A percentile compares a stretch with the other conserved stretches of the same genome.
phyloP scores from a whole-genome alignment of 2,329 filamentous ascomycete genomes.

The Lasiodiplodia theobromae region DNA sequence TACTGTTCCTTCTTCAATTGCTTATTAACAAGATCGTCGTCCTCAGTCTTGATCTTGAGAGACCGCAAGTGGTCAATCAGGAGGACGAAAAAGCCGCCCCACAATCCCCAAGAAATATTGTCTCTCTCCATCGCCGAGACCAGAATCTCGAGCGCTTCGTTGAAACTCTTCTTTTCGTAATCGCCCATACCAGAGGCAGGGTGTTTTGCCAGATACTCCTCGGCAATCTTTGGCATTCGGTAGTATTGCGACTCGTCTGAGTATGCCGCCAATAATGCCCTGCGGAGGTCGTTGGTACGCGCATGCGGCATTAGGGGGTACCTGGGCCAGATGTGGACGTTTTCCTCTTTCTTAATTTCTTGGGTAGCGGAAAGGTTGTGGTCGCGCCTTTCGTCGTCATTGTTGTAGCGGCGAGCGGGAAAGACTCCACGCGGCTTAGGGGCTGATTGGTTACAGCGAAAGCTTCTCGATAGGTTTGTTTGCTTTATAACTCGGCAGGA shows the following conservation, averaged over 20 bases:
- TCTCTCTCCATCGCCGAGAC: neutral
- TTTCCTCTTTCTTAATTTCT: too few relatives aligned
- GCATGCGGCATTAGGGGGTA: constrained; percentile 1
- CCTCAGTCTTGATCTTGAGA: neutral
- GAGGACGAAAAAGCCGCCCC: neutral
- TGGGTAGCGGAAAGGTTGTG: too few relatives aligned
- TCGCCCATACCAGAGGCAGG: neutral
- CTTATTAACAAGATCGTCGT: neutral
- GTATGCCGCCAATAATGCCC: neutral
- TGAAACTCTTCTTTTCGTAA: neutral
- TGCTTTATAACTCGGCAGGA: too few relatives aligned
- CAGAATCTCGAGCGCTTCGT: neutral
- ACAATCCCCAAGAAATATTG: neutral
- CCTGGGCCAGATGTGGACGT: neutral
- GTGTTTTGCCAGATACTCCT: neutral
- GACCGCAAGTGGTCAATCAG: neutral
- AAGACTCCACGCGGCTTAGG: too few relatives aligned
- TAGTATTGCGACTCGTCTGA: neutral
- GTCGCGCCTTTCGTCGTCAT: too few relatives aligned
- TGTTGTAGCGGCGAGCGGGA: too few relatives aligned
- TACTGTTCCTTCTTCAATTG: neutral
- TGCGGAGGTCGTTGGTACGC: neutral
- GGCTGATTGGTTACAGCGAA: neutral
- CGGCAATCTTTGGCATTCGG: neutral
- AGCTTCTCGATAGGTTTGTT: too few relatives aligned